phyloP scores from a whole-genome alignment of 805 yeast species.

The Yarrowia sp. region DNA sequence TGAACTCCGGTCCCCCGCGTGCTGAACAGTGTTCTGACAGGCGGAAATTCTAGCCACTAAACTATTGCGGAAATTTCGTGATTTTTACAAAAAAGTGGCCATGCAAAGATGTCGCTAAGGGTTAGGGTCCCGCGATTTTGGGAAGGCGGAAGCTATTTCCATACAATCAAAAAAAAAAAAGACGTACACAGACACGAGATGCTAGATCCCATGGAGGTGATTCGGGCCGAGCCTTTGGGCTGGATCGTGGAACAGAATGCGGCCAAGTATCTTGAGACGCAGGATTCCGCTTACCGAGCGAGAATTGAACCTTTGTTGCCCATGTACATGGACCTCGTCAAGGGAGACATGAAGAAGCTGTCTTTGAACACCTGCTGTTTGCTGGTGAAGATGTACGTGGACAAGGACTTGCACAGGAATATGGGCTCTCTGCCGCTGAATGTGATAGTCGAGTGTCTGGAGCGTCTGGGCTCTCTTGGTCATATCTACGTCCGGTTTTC shows the following conservation, averaged over 20 bases:
- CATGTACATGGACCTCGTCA: neutral
- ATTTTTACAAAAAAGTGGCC: neutral
- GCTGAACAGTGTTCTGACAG: constrained; percentile 35
- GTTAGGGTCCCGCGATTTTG: neutral
- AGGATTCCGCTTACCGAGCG: neutral
- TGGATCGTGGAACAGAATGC: constrained; percentile 13
- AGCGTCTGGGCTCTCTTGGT: neutral
- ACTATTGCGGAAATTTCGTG: constrained; percentile 34
- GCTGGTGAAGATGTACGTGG: neutral
- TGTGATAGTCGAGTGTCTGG: neutral
- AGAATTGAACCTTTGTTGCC: neutral
- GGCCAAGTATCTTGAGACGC: neutral
- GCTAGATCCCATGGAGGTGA: neutral
- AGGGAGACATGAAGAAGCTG: neutral
- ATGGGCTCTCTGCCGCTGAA: neutral
- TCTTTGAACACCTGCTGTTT: neutral
- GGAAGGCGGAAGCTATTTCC: no score
- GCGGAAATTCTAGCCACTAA: constrained; percentile 44
- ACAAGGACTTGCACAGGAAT: neutral
- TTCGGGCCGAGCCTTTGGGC: neutral
- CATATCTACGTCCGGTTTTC: neutral
- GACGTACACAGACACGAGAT: neutral
- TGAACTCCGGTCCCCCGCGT: constrained; percentile 26
- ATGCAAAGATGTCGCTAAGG: neutral
- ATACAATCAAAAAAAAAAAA: neutral